phyloP scores from a whole-genome alignment of 2,329 filamentous ascomycete genomes.

The Aspergillus ustus region DNA sequence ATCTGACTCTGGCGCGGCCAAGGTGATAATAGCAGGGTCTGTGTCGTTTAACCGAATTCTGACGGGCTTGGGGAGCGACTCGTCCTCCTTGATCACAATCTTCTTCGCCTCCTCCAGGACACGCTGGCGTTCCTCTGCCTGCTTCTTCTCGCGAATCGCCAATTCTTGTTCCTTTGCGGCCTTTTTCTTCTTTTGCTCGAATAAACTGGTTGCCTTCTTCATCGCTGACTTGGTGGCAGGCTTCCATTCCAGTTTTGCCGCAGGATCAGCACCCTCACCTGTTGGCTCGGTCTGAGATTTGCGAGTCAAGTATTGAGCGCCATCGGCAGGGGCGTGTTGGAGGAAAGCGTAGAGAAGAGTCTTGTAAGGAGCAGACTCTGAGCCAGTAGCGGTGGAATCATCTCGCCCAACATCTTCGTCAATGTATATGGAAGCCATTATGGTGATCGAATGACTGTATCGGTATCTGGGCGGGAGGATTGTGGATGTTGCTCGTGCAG shows the following conservation, averaged over 20 bases:
- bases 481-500: not conserved
- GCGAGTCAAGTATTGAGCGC: conserved; percentile 68
- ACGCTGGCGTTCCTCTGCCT: conserved; percentile 70
- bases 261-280: conserved; percentile 67
- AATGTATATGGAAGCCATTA: conserved; percentile 65
- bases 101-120: conserved; percentile 83
- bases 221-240: conserved; percentile 79
- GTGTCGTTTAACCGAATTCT: conserved; percentile 78
- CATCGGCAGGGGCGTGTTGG: conserved; percentile 65
- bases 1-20: conserved; percentile 61
- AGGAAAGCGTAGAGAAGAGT: conserved; percentile 77
- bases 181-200: conserved; percentile 82
- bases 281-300: conserved; percentile 67
- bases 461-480: not conserved
- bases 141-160: conserved; percentile 72
- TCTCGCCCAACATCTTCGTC: conserved; percentile 81
- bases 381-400: conserved; percentile 67
- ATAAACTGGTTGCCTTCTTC: conserved; percentile 80
- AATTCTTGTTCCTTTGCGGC: conserved; percentile 75
- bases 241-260: conserved; percentile 73
- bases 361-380: conserved; percentile 78
- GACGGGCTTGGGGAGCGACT: conserved; percentile 72
- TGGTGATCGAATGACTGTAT: conserved; percentile 4
- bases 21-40: conserved; percentile 61
- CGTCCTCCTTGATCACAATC: conserved; percentile 71